Evolutionary conservation across 257 asterid genomes (phyloP).

Genomic region (Plantago major): DNA sequence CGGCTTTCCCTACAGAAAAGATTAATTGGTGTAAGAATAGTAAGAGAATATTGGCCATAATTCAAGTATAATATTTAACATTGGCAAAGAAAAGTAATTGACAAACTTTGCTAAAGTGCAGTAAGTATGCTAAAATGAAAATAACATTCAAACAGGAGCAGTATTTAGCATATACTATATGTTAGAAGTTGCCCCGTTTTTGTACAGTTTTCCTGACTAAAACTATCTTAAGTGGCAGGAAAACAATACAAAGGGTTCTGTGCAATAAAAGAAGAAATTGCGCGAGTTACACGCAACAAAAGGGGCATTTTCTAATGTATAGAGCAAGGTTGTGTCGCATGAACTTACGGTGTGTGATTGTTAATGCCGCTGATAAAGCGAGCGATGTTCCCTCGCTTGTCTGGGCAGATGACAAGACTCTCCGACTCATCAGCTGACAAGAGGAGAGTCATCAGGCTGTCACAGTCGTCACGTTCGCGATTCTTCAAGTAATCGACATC

Average conservation of each 20-base stretch:
- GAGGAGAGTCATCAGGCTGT: conserved; percentile 90
- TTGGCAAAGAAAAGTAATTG: background rate
- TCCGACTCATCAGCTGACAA: conserved; percentile 48
- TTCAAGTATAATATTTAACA: background rate
- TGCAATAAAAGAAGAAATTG: too few relatives aligned
- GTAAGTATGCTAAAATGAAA: too few relatives aligned
- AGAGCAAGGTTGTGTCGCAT: conserved; percentile 15
- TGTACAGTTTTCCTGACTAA: too few relatives aligned
- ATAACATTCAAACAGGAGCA: too few relatives aligned
- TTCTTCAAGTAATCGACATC: conserved; percentile 76
- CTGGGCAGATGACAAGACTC: conserved; percentile 82
- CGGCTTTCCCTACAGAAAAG: conserved; percentile 61
- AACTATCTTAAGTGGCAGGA: too few relatives aligned
- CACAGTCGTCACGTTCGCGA: conserved; percentile 74
- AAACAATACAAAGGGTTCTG: too few relatives aligned
- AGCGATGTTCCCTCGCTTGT: conserved; percentile 75
- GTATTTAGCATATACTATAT: too few relatives aligned
- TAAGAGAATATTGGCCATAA: conserved; percentile 12
- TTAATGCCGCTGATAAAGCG: conserved; percentile 86
- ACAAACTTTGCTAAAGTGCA: too few relatives aligned
- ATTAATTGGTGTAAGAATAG: conserved; percentile 23
- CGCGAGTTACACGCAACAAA: too few relatives aligned
- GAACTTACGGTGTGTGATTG: conserved; percentile 68
- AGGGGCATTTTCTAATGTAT: too few relatives aligned
- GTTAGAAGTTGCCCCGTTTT: too few relatives aligned